These are phyloP conservation scores for Huntiella abstrusa DNA, from an alignment of 2,329 filamentous ascomycete species.

Conservation along the genomic window DNA sequence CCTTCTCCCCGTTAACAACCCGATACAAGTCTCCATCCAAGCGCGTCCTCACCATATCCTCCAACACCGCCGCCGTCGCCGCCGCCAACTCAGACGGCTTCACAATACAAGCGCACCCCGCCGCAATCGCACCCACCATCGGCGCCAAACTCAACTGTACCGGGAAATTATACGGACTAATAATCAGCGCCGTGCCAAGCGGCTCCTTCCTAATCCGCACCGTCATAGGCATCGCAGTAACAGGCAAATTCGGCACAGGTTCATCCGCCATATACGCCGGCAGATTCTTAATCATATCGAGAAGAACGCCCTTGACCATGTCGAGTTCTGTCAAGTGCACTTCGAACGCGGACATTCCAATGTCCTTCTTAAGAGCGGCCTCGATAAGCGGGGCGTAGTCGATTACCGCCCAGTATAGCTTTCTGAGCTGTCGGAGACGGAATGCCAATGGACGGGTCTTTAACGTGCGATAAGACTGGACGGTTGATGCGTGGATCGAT, in stretches of 20 bases:
- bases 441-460: slow-evolving; percentile 70
- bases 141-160: slow-evolving; percentile 63
- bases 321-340: slow-evolving; percentile 53
- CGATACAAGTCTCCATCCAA: slow-evolving; percentile 63
- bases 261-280: slow-evolving; percentile 74
- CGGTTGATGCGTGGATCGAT: slow-evolving; percentile 37
- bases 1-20: slow-evolving; percentile 61
- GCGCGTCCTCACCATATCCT: slow-evolving; percentile 55
- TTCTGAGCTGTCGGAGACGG: slow-evolving; percentile 69
- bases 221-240: slow-evolving; percentile 36
- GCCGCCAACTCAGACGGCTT: slow-evolving; percentile 82
- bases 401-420: slow-evolving; percentile 81
- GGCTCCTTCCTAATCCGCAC: slow-evolving; percentile 76
- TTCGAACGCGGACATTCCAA: slow-evolving; percentile 64
- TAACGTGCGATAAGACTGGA: slow-evolving; percentile 54
- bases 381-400: slow-evolving; percentile 57
- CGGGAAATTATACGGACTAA: slow-evolving; percentile 90
- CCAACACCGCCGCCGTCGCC: slow-evolving; percentile 55
- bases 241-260: slow-evolving; percentile 41
- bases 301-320: slow-evolving; percentile 64
- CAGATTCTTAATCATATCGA: slow-evolving; percentile 60
- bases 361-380: slow-evolving; percentile 58
- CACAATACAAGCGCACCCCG: slow-evolving; percentile 72
- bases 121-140: slow-evolving; percentile 74
- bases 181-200: slow-evolving; percentile 63